A percentile compares a stretch with the other conserved stretches of the same genome.
Evolutionary conservation across 176 grass and related monocot species (phyloP).

Genomic region (Chloris gayana): DNA sequence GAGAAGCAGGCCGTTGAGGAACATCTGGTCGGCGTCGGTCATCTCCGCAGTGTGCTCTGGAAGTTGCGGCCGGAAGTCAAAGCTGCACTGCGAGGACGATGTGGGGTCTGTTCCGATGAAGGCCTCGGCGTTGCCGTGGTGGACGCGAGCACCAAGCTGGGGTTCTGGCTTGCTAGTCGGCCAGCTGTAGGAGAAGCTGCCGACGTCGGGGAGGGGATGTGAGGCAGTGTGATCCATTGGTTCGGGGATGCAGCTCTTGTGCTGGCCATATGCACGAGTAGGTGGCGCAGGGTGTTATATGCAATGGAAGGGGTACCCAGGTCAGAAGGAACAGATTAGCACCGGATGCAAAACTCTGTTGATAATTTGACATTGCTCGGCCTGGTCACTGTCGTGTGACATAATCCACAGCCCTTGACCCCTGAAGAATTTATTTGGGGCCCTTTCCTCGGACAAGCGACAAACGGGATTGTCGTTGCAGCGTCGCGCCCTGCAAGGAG

Average conservation of each 20-base stretch:
- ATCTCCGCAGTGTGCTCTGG: constrained; percentile 11
- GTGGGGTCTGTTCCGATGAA: constrained; percentile 12
- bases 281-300: neutral
- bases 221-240: constrained; percentile 36
- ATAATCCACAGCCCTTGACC: neutral
- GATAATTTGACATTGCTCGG: neutral
- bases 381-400: neutral
- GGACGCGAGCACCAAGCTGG: neutral
- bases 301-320: neutral
- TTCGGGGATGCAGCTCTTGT: neutral
- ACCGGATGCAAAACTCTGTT: neutral
- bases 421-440: neutral
- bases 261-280: neutral
- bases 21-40: constrained; percentile 50
- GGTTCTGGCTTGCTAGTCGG: constrained; percentile 22
- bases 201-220: constrained; percentile 27
- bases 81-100: neutral
- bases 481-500: neutral
- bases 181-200: constrained; percentile 65
- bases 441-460: neutral
- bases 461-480: neutral
- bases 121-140: neutral
- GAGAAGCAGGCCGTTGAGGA: constrained; percentile 55
- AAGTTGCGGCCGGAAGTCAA: constrained; percentile 33
- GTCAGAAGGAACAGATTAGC: neutral